Evolutionary conservation across 1,284 basidiomycete species (phyloP).

Genomic region (Tilletia horrida): DNA sequence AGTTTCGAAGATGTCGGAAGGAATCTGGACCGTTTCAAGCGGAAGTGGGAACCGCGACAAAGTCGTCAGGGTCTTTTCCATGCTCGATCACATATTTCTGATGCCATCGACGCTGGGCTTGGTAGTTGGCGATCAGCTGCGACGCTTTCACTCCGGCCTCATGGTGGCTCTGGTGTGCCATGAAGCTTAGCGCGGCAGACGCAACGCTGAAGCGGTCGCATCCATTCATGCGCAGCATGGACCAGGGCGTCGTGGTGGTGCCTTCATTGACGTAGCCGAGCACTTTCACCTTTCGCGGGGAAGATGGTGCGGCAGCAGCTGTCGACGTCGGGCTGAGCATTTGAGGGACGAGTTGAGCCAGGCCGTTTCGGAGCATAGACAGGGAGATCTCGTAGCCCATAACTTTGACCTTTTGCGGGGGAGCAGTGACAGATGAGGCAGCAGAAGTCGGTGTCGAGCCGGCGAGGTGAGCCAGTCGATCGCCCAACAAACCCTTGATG

Average conservation of each 20-base stretch:
- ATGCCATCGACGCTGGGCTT: background rate
- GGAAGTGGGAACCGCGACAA: conserved; percentile 8
- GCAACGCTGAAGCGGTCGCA: conserved; percentile 58
- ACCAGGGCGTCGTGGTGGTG: conserved; percentile 59
- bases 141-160: background rate
- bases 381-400: no score
- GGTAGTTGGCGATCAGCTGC: conserved; percentile 9
- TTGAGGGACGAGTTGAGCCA: no score
- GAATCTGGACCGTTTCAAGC: no score
- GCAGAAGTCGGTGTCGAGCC: conserved; percentile 44
- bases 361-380: no score
- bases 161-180: background rate
- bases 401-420: no score
- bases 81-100: conserved; percentile 16
- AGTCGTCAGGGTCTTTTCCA: conserved; percentile 15
- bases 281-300: conserved; percentile 55
- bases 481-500: conserved; percentile 33
- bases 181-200: conserved; percentile 55
- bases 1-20: no score
- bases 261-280: conserved; percentile 58
- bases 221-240: conserved; percentile 58
- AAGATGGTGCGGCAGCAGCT: background rate
- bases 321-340: no score
- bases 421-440: conserved; percentile 55
- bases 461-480: conserved; percentile 27